Evolutionary conservation across 2,329 filamentous ascomycete species (phyloP), one percentile per base, ranked within the genome.

Genomic region (Decorospora gaudefroyi): DNA sequence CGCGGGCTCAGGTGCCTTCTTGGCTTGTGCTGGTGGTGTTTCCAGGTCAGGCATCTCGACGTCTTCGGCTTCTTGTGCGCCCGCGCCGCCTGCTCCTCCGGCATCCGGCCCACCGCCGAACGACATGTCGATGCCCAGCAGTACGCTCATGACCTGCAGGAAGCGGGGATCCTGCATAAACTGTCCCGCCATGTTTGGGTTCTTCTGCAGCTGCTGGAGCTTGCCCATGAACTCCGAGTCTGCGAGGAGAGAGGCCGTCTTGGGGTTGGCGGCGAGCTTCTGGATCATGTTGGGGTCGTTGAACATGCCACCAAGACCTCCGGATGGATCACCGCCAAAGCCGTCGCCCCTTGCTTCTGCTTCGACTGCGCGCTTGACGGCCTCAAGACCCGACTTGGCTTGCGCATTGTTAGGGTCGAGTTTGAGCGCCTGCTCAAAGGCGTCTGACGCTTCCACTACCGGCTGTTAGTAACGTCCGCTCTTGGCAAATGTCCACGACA

Each of bases 371-470:
- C 90, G 86, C 74, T 93, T 83, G 29, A 96, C 91, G 27, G 89
- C 82, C 8, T 86, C 85, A 33, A 96, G 78, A 23, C 93, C 92
- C 53, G 85, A 87, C 78, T 96, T 96, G 57, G 95, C 87, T 73
- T 93, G 90, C 4, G 90, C 88, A 69, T 99, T 99, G 72, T 80
- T 84, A 31, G 91, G 85, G 69, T 99, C 93, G 42, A 92, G 79
- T 78, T 96, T 95, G 59, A 96, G 78, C n/a, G 92, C 93, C 70
- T 95, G 83, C 66, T 96, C 88, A 71, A 95, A 99, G 15, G 95
- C 90, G 64, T 96, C 90, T 53, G 86, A 82, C 22, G 93, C 90
- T 33, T 83, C 87, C 35, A 93, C 77, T 82, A 39, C 6, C 18
- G 10, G 3, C 18, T 13, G 44, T 61, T 29, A 64, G 53, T 58